phyloP scores from a whole-genome alignment of 2,329 filamentous ascomycete species.

The Colletotrichum sp. region DNA sequence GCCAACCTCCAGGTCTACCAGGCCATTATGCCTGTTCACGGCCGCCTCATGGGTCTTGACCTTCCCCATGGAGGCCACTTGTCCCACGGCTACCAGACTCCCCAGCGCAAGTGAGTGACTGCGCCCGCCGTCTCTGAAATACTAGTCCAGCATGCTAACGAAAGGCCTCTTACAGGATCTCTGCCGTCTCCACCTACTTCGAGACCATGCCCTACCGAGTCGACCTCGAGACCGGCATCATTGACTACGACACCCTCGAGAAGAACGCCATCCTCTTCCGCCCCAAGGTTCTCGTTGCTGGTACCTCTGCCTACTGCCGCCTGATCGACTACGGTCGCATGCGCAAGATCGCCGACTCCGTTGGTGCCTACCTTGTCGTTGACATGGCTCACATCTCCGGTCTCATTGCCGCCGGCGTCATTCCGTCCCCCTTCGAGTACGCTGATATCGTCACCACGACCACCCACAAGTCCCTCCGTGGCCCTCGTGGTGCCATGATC shows the following conservation, averaged over 20 bases:
- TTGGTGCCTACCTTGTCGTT: slow-evolving; percentile 92
- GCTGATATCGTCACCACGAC: slow-evolving; percentile 98
- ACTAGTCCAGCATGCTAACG: not conserved
- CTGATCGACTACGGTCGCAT: slow-evolving; percentile 97
- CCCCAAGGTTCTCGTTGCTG: slow-evolving; percentile 94
- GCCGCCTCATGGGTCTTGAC: slow-evolving; percentile 95
- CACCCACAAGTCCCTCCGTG: slow-evolving; percentile 98
- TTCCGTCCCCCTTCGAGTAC: slow-evolving; percentile 89
- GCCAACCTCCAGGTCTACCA: slow-evolving; percentile 99
- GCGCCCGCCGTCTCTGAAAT: too few relatives aligned
- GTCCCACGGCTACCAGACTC: slow-evolving; percentile 97
- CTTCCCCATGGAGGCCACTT: slow-evolving; percentile 94
- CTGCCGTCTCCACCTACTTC: slow-evolving; percentile 97
- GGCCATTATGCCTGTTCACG: slow-evolving; percentile 94
- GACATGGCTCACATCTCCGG: slow-evolving; percentile 99
- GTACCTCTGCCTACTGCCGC: slow-evolving; percentile 97
- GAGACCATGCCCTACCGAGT: slow-evolving; percentile 98
- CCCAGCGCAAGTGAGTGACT: slow-evolving; percentile 78
- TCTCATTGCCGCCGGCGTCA: slow-evolving; percentile 89
- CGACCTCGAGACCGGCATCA: slow-evolving; percentile 87
- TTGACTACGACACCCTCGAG: slow-evolving; percentile 94
- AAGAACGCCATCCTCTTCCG: slow-evolving; percentile 91
- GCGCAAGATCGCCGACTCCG: slow-evolving; percentile 92
- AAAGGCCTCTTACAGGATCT: slow-evolving; percentile 65
- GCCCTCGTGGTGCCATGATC: slow-evolving; percentile 98